A percentile compares a stretch with the other conserved stretches of the same genome.
Evolutionary conservation across 805 yeast genomes (phyloP).

Genomic region (Saturnispora besseyi): DNA sequence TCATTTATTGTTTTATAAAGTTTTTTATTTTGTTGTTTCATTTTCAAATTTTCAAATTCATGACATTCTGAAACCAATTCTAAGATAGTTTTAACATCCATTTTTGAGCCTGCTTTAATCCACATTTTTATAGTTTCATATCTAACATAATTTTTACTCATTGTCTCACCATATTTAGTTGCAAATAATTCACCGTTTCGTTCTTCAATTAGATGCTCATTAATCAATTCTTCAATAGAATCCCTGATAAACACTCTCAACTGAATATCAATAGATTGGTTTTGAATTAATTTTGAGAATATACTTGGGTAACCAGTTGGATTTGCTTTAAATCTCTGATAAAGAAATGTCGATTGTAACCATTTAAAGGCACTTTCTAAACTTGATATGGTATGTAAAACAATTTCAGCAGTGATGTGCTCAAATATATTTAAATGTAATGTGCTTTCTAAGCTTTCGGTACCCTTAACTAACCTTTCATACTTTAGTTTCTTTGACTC

Average conservation of each 20-base stretch:
- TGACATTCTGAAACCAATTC: slow-evolving; percentile 27
- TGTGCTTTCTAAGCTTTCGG: slow-evolving; percentile 75
- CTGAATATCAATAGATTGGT: slow-evolving; percentile 4
- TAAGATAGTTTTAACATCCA: slow-evolving; percentile 17
- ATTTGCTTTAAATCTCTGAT: slow-evolving; percentile 61
- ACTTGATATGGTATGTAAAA: slow-evolving; percentile 53
- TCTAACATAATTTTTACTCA: slow-evolving; percentile 40
- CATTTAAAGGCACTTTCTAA: slow-evolving; percentile 64
- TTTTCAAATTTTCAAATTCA: slow-evolving; percentile 34
- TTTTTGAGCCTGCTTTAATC: slow-evolving; percentile 15
- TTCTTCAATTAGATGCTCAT: slow-evolving; percentile 25
- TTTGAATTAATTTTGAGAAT: slow-evolving; percentile 22
- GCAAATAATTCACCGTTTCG: slow-evolving; percentile 18
- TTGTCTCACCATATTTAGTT: slow-evolving; percentile 37
- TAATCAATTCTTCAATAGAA: slow-evolving; percentile 27
- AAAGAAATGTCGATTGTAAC: slow-evolving; percentile 65
- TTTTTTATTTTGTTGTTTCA: slow-evolving; percentile 37
- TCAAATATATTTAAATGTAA: slow-evolving; percentile 64
- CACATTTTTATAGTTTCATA: slow-evolving; percentile 36
- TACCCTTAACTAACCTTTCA: slow-evolving; percentile 65
- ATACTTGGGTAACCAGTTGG: slow-evolving; percentile 62
- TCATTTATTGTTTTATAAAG: slow-evolving; percentile 36
- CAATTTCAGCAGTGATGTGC: slow-evolving; percentile 72
- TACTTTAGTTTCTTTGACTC: slow-evolving; percentile 64
- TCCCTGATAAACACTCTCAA: slow-evolving; percentile 5